phyloP scores from a whole-genome alignment of 1,284 basidiomycete genomes.

The Tilletia caries region DNA sequence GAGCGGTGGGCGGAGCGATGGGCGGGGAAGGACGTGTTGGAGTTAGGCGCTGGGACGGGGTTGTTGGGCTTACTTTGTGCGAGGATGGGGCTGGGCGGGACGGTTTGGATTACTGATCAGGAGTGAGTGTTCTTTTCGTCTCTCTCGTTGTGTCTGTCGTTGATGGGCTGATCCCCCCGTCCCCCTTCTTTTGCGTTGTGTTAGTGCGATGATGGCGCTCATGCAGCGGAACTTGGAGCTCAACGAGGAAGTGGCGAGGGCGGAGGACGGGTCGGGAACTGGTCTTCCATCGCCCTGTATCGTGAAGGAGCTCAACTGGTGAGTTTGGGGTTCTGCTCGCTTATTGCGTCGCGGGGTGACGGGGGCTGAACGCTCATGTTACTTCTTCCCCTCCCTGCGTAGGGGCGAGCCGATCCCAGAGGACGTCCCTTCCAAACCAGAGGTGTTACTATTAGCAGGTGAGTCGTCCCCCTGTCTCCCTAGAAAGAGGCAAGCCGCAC shows the following conservation, averaged over 20 bases:
- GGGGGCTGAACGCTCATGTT: not conserved
- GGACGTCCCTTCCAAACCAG: conserved; percentile 56
- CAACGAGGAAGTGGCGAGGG: conserved; percentile 19
- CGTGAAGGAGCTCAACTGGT: conserved; percentile 35
- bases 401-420: conserved; percentile 52
- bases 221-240: conserved; percentile 41
- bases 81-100: conserved; percentile 60
- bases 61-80: conserved; percentile 80
- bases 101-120: conserved; percentile 80
- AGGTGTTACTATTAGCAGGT: conserved; percentile 57
- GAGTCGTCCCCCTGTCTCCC: not conserved
- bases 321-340: not conserved
- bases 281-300: conserved; percentile 14
- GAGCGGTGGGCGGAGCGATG: conserved; percentile 13
- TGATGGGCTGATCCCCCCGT: not conserved
- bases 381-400: not conserved
- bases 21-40: conserved; percentile 60
- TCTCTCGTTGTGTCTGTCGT: not conserved
- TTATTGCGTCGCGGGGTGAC: not conserved
- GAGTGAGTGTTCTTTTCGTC: conserved; percentile 59
- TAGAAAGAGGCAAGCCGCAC: not conserved
- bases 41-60: conserved; percentile 81
- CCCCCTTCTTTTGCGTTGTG: no score
- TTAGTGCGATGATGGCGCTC: conserved; percentile 38
- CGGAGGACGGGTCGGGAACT: not conserved